Conservation (phyloP, 1,284 basidiomycete genomes). For the Puccinia coronata region DNA sequence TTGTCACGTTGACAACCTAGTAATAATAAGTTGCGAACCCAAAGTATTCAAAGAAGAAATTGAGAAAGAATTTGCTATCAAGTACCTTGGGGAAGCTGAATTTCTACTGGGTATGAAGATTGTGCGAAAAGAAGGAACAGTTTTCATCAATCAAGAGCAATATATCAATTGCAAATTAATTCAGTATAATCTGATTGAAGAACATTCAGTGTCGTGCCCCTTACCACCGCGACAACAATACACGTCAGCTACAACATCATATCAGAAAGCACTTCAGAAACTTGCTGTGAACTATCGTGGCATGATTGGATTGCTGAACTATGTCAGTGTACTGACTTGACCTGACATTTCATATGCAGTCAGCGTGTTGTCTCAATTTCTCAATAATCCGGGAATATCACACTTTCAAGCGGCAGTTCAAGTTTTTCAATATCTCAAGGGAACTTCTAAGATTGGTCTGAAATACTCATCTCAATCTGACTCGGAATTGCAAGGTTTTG, state of each 20-base stretch:
- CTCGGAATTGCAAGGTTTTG: neutral
- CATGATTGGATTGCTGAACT: neutral
- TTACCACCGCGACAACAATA: neutral
- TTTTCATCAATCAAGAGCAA: neutral
- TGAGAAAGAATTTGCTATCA: neutral
- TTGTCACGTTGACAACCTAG: neutral
- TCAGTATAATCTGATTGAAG: neutral
- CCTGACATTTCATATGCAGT: conserved; percentile 21
- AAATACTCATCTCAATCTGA: neutral
- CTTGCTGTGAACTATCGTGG: neutral
- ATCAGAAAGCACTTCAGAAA: neutral
- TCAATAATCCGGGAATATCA: neutral
- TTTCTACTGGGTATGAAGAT: neutral
- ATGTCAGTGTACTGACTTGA: neutral
- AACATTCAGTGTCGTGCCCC: neutral
- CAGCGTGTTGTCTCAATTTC: conserved; percentile 6
- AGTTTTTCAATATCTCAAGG: neutral
- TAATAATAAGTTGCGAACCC: neutral
- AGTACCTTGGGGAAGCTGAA: neutral
- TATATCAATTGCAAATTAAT: neutral
- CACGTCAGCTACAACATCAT: neutral
- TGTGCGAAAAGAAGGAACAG: too few relatives aligned
- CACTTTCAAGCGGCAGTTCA: neutral
- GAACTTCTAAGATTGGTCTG: neutral
- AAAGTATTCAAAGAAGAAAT: neutral